Conservation (phyloP, 2,329 filamentous ascomycete genomes). For the Mycogone perniciosa region DNA sequence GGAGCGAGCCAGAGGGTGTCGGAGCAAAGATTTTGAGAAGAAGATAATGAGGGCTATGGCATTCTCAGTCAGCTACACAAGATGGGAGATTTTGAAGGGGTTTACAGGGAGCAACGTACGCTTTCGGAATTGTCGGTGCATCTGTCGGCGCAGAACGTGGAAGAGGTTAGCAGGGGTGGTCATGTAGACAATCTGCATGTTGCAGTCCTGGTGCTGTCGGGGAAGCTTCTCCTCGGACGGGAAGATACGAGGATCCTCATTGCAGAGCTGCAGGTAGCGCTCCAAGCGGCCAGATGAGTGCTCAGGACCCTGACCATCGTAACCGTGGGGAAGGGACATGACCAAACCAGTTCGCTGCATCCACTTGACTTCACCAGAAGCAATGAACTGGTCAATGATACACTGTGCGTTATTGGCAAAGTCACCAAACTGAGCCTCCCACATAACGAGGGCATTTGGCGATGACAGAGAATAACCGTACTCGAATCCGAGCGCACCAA, state of each 20-base stretch:
- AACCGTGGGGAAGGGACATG: constrained; percentile 93
- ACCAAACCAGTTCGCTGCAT: constrained; percentile 95
- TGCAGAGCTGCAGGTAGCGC: constrained; percentile 93
- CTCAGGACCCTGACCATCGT: constrained; percentile 96
- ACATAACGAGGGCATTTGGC: constrained; percentile 95
- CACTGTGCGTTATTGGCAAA: constrained; percentile 99
- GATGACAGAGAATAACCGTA: constrained; percentile 98
- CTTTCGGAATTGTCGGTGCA: constrained; percentile 99
- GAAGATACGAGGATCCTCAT: constrained; percentile 94
- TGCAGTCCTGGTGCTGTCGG: constrained; percentile 98
- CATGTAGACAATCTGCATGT: constrained; percentile 98
- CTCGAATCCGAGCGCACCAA: constrained; percentile 82
- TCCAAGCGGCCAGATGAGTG: constrained; percentile 97
- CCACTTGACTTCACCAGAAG: constrained; percentile 97
- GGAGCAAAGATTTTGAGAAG: constrained; percentile 96
- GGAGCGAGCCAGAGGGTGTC: constrained; percentile 87
- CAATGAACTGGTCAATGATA: constrained; percentile 98
- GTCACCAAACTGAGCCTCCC: constrained; percentile 99
- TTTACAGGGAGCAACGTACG: constrained; percentile 52
- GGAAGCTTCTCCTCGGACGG: constrained; percentile 82
- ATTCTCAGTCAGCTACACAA: constrained; percentile 14
- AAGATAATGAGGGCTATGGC: constrained; percentile 79
- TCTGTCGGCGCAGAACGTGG: constrained; percentile 92
- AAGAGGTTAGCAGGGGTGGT: constrained; percentile 95
- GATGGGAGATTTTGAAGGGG: not conserved